Percentiles rank a stretch among this genome's conserved stretches.
Evolutionary conservation across 345 rosid genomes (phyloP).

Genomic region (Rhizophora mangle): DNA sequence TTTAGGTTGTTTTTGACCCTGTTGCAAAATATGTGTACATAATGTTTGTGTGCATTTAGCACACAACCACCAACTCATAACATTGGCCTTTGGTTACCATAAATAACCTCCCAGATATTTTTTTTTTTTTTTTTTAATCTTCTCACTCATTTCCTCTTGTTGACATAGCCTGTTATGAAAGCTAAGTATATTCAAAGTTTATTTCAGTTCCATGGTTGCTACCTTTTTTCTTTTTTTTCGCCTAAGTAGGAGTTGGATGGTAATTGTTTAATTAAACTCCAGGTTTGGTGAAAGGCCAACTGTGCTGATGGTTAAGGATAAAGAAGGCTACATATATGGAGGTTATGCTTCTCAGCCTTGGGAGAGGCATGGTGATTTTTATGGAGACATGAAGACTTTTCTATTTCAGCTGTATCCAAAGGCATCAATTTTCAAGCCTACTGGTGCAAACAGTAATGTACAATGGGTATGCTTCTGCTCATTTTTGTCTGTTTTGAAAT

Average conservation of each 20-base stretch:
- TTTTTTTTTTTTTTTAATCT: background rate
- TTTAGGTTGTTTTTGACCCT: slow-evolving; percentile 1
- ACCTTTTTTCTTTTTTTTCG: background rate
- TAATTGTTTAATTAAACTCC: slow-evolving; percentile 41
- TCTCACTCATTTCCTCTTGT: background rate
- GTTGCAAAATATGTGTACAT: slow-evolving; percentile 3
- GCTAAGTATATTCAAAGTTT: background rate
- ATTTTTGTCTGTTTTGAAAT: background rate
- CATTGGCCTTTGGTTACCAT: background rate
- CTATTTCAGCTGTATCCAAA: slow-evolving; percentile 76
- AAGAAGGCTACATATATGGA: slow-evolving; percentile 70
- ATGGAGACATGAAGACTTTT: slow-evolving; percentile 90
- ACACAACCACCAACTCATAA: background rate
- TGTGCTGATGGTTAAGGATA: slow-evolving; percentile 71
- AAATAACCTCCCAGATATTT: background rate
- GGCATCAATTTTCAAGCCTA: slow-evolving; percentile 71
- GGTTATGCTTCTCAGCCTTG: slow-evolving; percentile 94
- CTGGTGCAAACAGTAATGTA: slow-evolving; percentile 73
- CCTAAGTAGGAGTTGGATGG: slow-evolving; percentile 17
- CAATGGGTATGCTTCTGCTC: slow-evolving; percentile 70
- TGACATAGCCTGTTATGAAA: background rate
- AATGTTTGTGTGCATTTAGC: background rate
- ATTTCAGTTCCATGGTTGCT: slow-evolving; percentile 20
- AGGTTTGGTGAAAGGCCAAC: slow-evolving; percentile 64
- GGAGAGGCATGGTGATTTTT: slow-evolving; percentile 81